Conservation (phyloP, 2,329 filamentous ascomycete species). For the Diaporthe amygdali region DNA sequence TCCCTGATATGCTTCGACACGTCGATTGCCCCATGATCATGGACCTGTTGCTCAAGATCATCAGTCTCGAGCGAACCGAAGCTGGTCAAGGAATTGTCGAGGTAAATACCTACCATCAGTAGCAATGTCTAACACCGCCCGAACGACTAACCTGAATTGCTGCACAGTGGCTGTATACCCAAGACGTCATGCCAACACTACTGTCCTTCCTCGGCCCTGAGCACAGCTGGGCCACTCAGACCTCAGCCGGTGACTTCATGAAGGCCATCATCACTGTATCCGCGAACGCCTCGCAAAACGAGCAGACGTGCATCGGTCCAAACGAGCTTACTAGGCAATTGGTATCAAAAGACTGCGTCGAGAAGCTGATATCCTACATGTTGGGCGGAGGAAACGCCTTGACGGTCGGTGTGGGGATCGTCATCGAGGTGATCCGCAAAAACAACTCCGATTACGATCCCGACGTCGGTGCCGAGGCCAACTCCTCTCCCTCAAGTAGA, state of each 20-base stretch:
- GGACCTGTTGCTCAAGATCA: slow-evolving; percentile 95
- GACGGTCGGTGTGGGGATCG: slow-evolving; percentile 94
- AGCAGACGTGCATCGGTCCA: slow-evolving; percentile 97
- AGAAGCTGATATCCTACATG: slow-evolving; percentile 90
- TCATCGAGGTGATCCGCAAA: slow-evolving; percentile 98
- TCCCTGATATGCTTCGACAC: slow-evolving; percentile 86
- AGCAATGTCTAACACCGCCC: slow-evolving; percentile 13
- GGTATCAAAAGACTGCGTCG: slow-evolving; percentile 83
- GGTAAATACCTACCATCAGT: slow-evolving; percentile 55
- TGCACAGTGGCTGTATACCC: slow-evolving; percentile 84
- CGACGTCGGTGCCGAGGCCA: slow-evolving; percentile 82
- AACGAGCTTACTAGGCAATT: slow-evolving; percentile 96
- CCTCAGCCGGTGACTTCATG: slow-evolving; percentile 94
- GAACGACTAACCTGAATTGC: slow-evolving; percentile 1
- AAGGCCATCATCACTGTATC: slow-evolving; percentile 99
- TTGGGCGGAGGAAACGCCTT: slow-evolving; percentile 90
- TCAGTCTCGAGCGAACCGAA: slow-evolving; percentile 91
- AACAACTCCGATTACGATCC: slow-evolving; percentile 99
- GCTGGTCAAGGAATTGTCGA: slow-evolving; percentile 93
- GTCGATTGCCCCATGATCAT: slow-evolving; percentile 98
- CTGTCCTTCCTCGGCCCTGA: slow-evolving; percentile 86
- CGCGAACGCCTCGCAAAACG: slow-evolving; percentile 95
- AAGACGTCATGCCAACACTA: slow-evolving; percentile 84
- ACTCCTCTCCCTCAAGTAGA: slow-evolving; percentile 78
- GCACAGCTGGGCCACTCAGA: slow-evolving; percentile 89